These are phyloP conservation scores for Begonia loranthoides DNA, from an alignment of 306 rosid species.

Conservation along the genomic window DNA sequence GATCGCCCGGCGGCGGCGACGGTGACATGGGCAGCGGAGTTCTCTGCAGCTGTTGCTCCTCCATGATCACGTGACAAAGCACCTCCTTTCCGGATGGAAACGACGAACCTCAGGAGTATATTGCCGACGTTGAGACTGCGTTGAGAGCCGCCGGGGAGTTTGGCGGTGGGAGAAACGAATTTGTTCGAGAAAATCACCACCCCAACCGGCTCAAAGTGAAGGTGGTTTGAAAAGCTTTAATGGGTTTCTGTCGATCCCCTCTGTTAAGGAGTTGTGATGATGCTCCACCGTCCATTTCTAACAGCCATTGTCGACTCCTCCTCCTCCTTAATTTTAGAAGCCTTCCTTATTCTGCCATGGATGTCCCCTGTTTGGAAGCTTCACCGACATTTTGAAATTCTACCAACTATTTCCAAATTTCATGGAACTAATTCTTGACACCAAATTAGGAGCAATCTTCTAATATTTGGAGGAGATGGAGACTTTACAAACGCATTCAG, in stretches of 20 bases:
- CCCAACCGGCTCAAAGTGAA: conserved; percentile 18
- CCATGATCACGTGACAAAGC: not conserved
- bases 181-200: conserved; percentile 5
- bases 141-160: too few relatives aligned
- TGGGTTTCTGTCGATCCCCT: conserved; percentile 5
- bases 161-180: too few relatives aligned
- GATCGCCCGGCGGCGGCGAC: not conserved
- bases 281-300: conserved; percentile 29
- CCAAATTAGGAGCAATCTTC: too few relatives aligned
- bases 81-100: too few relatives aligned
- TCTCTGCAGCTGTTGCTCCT: conserved; percentile 2
- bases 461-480: too few relatives aligned
- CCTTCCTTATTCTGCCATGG: not conserved
- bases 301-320: conserved; percentile 12
- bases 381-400: not conserved
- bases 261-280: not conserved
- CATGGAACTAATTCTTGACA: not conserved
- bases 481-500: too few relatives aligned
- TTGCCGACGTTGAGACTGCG: too few relatives aligned
- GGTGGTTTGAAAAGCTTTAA: conserved; percentile 15
- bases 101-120: too few relatives aligned
- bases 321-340: conserved; percentile 17
- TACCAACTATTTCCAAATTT: not conserved
- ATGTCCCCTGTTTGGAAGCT: not conserved
- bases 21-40: not conserved